These are phyloP conservation scores for Aegilops umbellulata DNA, from an alignment of 176 grass and related monocot genomes.

Conservation along the genomic window DNA sequence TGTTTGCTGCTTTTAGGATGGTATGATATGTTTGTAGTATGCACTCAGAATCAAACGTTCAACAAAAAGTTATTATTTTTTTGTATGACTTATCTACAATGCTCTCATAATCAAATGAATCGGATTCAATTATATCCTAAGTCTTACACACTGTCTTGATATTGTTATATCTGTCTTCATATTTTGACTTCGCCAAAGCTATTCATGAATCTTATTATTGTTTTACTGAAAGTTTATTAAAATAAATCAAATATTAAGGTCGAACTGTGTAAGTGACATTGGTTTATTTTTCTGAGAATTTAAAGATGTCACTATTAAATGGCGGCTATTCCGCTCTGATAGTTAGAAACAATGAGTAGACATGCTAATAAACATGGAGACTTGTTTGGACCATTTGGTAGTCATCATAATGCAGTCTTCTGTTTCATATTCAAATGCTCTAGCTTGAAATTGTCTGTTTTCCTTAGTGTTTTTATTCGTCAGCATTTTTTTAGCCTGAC, in stretches of 20 bases:
- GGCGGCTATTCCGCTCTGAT: constrained; percentile 4
- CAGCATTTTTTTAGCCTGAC: neutral
- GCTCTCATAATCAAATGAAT: neutral
- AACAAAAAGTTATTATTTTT: neutral
- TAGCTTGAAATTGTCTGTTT: neutral
- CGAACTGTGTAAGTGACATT: neutral
- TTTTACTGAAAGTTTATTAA: neutral
- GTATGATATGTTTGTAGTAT: constrained; percentile 8
- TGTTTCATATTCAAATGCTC: constrained; percentile 12
- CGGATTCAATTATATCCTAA: neutral
- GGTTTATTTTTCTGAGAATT: constrained; percentile 11
- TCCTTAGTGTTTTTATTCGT: neutral
- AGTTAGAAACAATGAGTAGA: neutral
- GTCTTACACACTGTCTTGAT: constrained; percentile 1
- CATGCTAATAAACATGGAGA: constrained; percentile 15
- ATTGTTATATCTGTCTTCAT: constrained; percentile 1
- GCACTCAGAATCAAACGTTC: neutral
- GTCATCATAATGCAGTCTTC: constrained; percentile 22
- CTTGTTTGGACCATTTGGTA: constrained; percentile 9
- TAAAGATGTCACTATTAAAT: neutral
- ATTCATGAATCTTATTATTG: constrained; percentile 14
- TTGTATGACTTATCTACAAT: neutral
- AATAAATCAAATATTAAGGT: constrained; percentile 2
- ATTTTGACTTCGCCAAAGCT: neutral
- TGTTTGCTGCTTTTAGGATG: constrained; percentile 21